These are phyloP conservation scores for Aulographum hederae DNA, from an alignment of 2,329 filamentous ascomycete genomes.

Conservation along the genomic window DNA sequence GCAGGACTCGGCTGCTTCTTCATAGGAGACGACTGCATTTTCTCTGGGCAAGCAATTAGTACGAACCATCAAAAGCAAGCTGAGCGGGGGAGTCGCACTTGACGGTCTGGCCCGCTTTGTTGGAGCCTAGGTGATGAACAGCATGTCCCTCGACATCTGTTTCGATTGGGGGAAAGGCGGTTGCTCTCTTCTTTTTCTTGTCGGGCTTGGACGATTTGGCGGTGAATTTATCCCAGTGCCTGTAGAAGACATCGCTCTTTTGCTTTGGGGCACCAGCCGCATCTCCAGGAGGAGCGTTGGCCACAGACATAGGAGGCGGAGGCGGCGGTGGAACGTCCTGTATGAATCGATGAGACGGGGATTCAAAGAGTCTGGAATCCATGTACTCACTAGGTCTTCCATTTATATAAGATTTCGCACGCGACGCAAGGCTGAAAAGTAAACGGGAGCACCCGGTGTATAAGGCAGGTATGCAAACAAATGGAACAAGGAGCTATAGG, in stretches of 20 bases:
- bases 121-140: not conserved
- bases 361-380: too few species aligned
- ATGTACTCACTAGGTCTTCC: too few species aligned
- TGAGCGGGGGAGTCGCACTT: not conserved
- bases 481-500: too few species aligned
- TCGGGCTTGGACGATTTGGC: constrained; percentile 2
- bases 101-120: not conserved
- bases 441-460: too few species aligned
- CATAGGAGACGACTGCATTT: constrained; percentile 4
- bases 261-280: not conserved
- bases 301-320: not conserved
- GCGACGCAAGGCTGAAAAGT: too few species aligned
- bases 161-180: not conserved
- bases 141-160: not conserved
- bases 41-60: constrained; percentile 2
- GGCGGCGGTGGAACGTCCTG: constrained; percentile 4
- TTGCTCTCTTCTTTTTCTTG: constrained; percentile 1
- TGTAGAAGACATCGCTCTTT: constrained; percentile 5
- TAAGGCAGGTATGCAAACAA: too few species aligned
- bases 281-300: not conserved
- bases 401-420: too few species aligned
- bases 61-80: not conserved
- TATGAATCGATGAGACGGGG: too few species aligned
- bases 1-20: constrained; percentile 5
- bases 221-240: constrained; percentile 5